Percentiles rank a stretch among this genome's conserved stretches.
Evolutionary conservation across 225 moss, liverwort and hornwort genomes (phyloP).

Genomic region (Bryum argenteum): DNA sequence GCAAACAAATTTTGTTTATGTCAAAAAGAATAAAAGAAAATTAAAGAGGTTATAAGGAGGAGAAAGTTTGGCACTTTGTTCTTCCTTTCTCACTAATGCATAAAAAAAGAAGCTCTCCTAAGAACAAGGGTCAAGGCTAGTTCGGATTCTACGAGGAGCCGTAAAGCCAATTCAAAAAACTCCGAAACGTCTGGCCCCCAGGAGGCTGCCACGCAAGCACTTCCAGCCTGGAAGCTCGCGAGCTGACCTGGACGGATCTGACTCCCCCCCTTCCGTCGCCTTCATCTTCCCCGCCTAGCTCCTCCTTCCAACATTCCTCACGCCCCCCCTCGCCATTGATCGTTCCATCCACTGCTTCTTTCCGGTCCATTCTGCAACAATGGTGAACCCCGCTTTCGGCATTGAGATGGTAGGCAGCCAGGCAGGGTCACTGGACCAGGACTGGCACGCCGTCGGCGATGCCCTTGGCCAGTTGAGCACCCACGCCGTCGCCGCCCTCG

Average conservation of each 20-base stretch:
- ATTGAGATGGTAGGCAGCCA: slow-evolving; percentile 37
- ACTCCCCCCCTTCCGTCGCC: background rate
- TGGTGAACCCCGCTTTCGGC: slow-evolving; percentile 35
- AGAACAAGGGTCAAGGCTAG: too few relatives aligned
- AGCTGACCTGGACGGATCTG: slow-evolving; percentile 25
- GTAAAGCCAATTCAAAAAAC: background rate
- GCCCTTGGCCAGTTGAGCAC: slow-evolving; percentile 28
- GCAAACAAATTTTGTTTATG: too few relatives aligned
- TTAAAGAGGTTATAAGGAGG: too few relatives aligned
- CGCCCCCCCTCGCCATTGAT: too few relatives aligned
- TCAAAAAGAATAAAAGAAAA: too few relatives aligned
- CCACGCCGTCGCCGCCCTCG: slow-evolving; percentile 36
- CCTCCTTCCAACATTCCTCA: background rate
- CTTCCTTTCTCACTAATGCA: too few relatives aligned
- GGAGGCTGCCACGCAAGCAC: slow-evolving; percentile 15
- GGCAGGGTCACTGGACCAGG: slow-evolving; percentile 27
- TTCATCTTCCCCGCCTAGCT: background rate
- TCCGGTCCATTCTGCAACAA: background rate
- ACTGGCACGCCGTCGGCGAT: slow-evolving; percentile 43
- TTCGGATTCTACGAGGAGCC: too few relatives aligned
- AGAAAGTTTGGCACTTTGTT: too few relatives aligned
- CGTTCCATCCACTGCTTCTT: background rate
- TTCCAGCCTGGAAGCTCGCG: slow-evolving; percentile 21
- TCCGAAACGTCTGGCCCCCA: background rate
- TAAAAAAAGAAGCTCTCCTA: too few relatives aligned